phyloP scores from a whole-genome alignment of 73 alveolate species.

The Loxodes magnus region DNA sequence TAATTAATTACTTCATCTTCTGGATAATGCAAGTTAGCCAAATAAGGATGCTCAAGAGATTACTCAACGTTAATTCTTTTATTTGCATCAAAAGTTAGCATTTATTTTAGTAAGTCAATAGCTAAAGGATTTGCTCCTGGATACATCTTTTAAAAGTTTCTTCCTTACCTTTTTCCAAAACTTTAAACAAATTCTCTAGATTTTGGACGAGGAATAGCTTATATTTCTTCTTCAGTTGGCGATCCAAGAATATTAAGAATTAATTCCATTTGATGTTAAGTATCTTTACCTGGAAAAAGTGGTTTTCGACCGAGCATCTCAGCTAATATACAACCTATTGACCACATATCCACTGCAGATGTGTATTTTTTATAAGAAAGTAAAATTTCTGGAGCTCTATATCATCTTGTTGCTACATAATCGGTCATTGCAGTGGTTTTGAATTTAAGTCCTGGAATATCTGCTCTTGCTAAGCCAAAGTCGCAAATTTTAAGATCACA shows the following conservation, averaged over 20 bases:
- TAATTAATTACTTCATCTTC: too few relatives aligned
- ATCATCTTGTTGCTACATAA: constrained; percentile 79
- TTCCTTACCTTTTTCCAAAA: constrained; percentile 39
- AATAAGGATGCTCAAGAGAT: constrained; percentile 81
- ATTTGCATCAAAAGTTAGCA: constrained; percentile 66
- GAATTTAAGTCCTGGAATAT: constrained; percentile 29
- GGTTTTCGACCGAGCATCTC: constrained; percentile 79
- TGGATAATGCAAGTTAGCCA: constrained; percentile 58
- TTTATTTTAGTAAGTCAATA: constrained; percentile 41
- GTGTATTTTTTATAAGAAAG: constrained; percentile 41
- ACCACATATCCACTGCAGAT: constrained; percentile 72
- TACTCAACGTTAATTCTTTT: constrained; percentile 81
- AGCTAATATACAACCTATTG: constrained; percentile 89
- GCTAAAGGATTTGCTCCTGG: constrained; percentile 51
- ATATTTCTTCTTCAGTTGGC: constrained; percentile 50
- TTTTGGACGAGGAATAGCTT: constrained; percentile 29
- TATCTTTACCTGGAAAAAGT: constrained; percentile 78
- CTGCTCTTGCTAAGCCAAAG: constrained; percentile 72
- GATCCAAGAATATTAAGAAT: constrained; percentile 75
- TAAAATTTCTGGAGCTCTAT: constrained; percentile 76
- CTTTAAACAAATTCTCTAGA: constrained; percentile 19
- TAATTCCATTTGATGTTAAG: constrained; percentile 63
- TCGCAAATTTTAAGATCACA: constrained; percentile 88
- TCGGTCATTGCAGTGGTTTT: constrained; percentile 49
- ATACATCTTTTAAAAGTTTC: constrained; percentile 32